Evolutionary conservation across 2,329 filamentous ascomycete species (phyloP).

Genomic region (Exophiala sp.): DNA sequence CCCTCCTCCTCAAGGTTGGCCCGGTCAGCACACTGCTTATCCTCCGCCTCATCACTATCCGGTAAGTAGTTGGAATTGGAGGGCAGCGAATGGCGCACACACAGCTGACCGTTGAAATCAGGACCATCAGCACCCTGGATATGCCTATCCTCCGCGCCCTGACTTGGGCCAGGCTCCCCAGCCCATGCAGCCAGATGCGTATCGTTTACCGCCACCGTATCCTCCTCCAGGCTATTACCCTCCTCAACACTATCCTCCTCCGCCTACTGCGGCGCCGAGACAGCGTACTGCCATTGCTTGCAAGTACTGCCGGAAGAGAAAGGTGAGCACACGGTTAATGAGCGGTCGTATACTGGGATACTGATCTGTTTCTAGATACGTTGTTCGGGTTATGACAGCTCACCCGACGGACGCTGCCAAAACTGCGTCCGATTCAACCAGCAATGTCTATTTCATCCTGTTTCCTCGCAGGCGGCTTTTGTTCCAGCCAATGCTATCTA

Average conservation of each 20-base stretch:
- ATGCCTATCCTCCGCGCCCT: slow-evolving; percentile 35
- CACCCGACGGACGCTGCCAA: slow-evolving; percentile 64
- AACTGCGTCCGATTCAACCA: slow-evolving; percentile 70
- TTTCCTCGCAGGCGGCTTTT: slow-evolving; percentile 67
- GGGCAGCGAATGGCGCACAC: neutral
- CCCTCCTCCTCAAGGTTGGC: slow-evolving; percentile 33
- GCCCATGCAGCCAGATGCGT: slow-evolving; percentile 35
- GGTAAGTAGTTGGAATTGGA: slow-evolving; percentile 30
- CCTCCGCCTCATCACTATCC: slow-evolving; percentile 34
- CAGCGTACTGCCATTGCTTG: slow-evolving; percentile 49
- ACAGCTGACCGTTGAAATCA: slow-evolving; percentile 11
- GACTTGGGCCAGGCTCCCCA: slow-evolving; percentile 38
- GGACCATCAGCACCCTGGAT: slow-evolving; percentile 28
- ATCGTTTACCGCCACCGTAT: slow-evolving; percentile 41
- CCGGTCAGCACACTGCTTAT: slow-evolving; percentile 25
- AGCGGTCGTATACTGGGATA: neutral
- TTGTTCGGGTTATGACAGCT: slow-evolving; percentile 68
- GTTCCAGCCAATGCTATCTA: slow-evolving; percentile 66
- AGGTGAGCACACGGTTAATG: slow-evolving; percentile 36
- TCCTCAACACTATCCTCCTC: slow-evolving; percentile 36
- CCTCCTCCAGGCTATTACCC: slow-evolving; percentile 34
- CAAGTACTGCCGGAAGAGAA: slow-evolving; percentile 48
- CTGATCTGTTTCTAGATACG: slow-evolving; percentile 53
- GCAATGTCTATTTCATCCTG: slow-evolving; percentile 70
- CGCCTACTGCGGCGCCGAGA: slow-evolving; percentile 42